Base-by-base conservation (phyloP, 352 stramenopile genomes). In the Pythium sp. region DNA sequence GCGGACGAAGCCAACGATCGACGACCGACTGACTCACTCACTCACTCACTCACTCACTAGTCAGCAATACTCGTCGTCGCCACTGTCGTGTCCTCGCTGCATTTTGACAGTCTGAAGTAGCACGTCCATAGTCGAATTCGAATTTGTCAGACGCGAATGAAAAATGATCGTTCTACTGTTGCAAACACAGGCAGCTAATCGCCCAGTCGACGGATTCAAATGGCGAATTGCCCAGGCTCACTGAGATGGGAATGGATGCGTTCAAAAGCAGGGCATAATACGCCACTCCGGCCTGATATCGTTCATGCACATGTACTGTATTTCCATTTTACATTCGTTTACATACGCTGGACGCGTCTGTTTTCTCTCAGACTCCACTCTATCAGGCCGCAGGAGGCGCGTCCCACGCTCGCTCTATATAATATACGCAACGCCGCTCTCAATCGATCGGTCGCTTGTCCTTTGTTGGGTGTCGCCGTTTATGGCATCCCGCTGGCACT, bases 281-380 rank as follows among this genome's bases (percentile, higher is more conserved):
- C 6, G 41, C 41, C 43, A 49, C 43, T n/a, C 43, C 5, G 22
- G 18, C 9, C 43, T 22, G 6, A 49, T 49, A 22, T 22, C 43
- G 20, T 36, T 34, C 51, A 43, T 43, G 36, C 11, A 58, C 51
- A 59, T 24, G 54, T 24, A 59, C 32, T 59, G 54, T 59, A 30
- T 41, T 59, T 41, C 54, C 54, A 59, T 59, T 59, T 59, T 59
- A 59, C 54, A 59, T 22, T 20, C 24, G 24, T 49, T 49, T 49
- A 49, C 15, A 49, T 49, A 22, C 43, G 43, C 15, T 22, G 5
- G 43, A 49, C 43, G 43, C 43, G 43, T 18, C 5, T 49, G 43
- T 18, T 49, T 49, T 9, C 20, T 14, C 41, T n/a, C 41, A 47
- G 15, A 14, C 15, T 8, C 41, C 41, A 47, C 18, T 49, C 14